A percentile compares a stretch with the other conserved stretches of the same genome.
Evolutionary conservation across 2,329 filamentous ascomycete genomes (phyloP).

Genomic region (Monosporascus sp.): DNA sequence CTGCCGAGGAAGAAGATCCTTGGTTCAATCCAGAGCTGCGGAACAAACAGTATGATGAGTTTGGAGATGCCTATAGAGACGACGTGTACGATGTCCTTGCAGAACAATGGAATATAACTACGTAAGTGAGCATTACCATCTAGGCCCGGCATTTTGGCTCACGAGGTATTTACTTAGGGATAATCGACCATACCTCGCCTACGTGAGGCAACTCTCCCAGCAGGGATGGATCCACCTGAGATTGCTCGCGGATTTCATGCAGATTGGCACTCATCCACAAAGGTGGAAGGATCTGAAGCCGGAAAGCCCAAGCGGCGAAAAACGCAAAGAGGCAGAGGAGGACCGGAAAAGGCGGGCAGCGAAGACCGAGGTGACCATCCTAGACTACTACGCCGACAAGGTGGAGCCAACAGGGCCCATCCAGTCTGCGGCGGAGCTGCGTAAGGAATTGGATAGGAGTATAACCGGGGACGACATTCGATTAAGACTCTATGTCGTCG

Average conservation of each 20-base stretch:
- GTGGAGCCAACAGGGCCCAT: background rate
- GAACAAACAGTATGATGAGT: background rate
- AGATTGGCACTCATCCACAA: constrained; percentile 12
- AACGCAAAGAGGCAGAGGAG: background rate
- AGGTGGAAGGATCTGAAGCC: constrained; percentile 6
- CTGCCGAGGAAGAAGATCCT: background rate
- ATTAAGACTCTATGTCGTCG: constrained; percentile 13
- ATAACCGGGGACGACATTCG: background rate
- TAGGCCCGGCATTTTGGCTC: background rate
- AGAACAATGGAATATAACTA: background rate
- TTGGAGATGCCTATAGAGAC: background rate
- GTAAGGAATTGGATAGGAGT: background rate
- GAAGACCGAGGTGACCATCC: constrained; percentile 8
- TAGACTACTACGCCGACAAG: constrained; percentile 6
- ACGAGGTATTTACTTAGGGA: background rate
- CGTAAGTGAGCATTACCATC: background rate
- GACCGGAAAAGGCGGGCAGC: background rate
- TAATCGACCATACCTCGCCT: background rate
- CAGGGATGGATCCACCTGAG: constrained; percentile 10
- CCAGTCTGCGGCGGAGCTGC: background rate
- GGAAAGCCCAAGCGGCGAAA: background rate
- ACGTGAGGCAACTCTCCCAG: constrained; percentile 5
- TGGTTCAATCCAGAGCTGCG: background rate
- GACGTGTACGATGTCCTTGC: background rate
- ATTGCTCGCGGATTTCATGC: constrained; percentile 14